Evolutionary conservation across 1,284 basidiomycete species (phyloP).

Genomic region (Puccinia novopanici): DNA sequence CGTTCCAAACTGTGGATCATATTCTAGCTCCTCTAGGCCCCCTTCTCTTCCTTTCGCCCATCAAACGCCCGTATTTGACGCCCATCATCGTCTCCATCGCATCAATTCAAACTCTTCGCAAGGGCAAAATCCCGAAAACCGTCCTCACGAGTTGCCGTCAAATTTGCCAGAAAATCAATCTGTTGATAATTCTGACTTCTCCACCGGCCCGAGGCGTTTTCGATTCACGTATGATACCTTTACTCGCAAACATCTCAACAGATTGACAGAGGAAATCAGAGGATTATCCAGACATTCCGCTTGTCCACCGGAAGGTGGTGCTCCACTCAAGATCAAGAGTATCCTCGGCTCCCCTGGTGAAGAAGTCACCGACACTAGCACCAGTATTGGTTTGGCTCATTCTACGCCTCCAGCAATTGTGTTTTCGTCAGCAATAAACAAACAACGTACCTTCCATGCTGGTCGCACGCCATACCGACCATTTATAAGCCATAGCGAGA

Average conservation of each 20-base stretch:
- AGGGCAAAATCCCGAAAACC: constrained; percentile 5
- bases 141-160: neutral
- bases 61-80: constrained; percentile 37
- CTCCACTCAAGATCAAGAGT: constrained; percentile 41
- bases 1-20: constrained; percentile 20
- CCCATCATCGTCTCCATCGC: constrained; percentile 11
- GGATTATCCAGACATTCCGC: constrained; percentile 44
- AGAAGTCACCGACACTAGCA: constrained; percentile 37
- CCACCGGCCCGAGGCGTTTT: constrained; percentile 64
- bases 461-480: constrained; percentile 46
- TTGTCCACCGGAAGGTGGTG: neutral
- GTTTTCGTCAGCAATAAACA: neutral
- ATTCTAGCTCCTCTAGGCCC: constrained; percentile 26
- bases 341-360: constrained; percentile 49
- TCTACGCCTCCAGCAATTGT: constrained; percentile 44
- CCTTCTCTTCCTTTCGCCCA: constrained; percentile 50
- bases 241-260: constrained; percentile 84
- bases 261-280: constrained; percentile 73
- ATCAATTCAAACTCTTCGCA: constrained; percentile 1
- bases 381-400: constrained; percentile 46
- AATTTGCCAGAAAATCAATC: constrained; percentile 23
- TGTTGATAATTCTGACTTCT: neutral
- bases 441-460: constrained; percentile 36
- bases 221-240: constrained; percentile 90
- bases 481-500: constrained; percentile 26